Evolutionary conservation across 345 rosid genomes (phyloP).

Genomic region (Jatropha curcas): DNA sequence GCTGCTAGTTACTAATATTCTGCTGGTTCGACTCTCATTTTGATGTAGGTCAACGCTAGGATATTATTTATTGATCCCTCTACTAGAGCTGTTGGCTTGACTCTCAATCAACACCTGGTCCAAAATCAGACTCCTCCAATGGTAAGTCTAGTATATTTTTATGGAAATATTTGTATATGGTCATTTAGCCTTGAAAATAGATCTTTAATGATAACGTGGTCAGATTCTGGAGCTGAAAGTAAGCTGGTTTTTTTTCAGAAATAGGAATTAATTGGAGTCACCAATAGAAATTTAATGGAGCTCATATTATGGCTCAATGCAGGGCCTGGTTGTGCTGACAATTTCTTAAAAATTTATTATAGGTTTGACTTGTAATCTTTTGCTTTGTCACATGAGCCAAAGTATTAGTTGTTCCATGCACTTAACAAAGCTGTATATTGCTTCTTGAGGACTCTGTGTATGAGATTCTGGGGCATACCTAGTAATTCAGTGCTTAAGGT

Average conservation of each 20-base stretch:
- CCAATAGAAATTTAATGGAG: neutral
- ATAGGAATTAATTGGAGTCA: neutral
- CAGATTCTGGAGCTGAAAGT: neutral
- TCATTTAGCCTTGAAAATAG: slow-evolving; percentile 7
- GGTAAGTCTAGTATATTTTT: slow-evolving; percentile 45
- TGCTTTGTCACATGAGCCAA: neutral
- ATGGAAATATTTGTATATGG: neutral
- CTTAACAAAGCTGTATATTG: neutral
- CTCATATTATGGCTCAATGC: neutral
- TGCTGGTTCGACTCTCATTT: slow-evolving; percentile 13
- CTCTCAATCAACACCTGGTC: slow-evolving; percentile 81
- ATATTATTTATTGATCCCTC: slow-evolving; percentile 88
- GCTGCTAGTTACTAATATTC: neutral
- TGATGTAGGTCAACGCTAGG: slow-evolving; percentile 79
- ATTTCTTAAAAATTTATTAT: neutral
- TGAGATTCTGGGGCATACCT: neutral
- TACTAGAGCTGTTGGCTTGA: slow-evolving; percentile 93
- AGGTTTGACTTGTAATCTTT: neutral
- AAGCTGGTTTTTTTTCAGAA: slow-evolving; percentile 4
- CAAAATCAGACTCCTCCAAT: slow-evolving; percentile 70
- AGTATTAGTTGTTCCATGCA: neutral
- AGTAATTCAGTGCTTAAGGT: neutral
- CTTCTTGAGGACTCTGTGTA: neutral
- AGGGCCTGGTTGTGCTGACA: neutral
- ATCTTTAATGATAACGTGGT: too few species aligned